Conservation (phyloP, 2,329 filamentous ascomycete species). For the Rhexocercosporidium sp. region DNA sequence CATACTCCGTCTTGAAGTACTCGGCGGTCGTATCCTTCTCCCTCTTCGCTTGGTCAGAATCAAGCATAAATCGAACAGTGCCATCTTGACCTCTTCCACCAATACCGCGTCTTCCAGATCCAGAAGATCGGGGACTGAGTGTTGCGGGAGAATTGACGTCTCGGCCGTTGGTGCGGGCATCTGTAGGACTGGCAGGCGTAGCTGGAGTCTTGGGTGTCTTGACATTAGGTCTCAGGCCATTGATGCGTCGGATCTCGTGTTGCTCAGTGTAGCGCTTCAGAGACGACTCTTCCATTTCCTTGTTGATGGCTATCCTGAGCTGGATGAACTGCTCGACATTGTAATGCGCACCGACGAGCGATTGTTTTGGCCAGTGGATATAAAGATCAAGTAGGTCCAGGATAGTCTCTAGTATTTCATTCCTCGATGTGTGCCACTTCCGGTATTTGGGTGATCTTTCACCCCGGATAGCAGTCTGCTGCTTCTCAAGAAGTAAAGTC, state of each 20-base stretch:
- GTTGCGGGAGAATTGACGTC: constrained; percentile 39
- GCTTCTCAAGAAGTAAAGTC: constrained; percentile 66
- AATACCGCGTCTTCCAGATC: constrained; percentile 35
- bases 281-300: constrained; percentile 70
- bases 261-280: constrained; percentile 68
- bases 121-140: constrained; percentile 40
- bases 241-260: constrained; percentile 49
- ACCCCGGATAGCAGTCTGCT: constrained; percentile 55
- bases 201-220: constrained; percentile 44
- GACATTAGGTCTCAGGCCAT: constrained; percentile 42
- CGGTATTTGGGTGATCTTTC: constrained; percentile 54
- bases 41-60: constrained; percentile 72
- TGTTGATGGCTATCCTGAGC: constrained; percentile 85
- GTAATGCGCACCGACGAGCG: constrained; percentile 74
- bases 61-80: constrained; percentile 89
- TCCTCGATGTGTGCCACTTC: constrained; percentile 53
- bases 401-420: constrained; percentile 73
- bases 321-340: constrained; percentile 81
- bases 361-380: constrained; percentile 78
- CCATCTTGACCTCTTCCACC: constrained; percentile 59
- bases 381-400: constrained; percentile 93
- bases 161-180: constrained; percentile 40
- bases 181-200: constrained; percentile 42
- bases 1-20: constrained; percentile 76
- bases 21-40: constrained; percentile 72